Evolutionary conservation across 2,329 filamentous ascomycete species (phyloP), one percentile per base, ranked within the genome.

Genomic region (Cyclaneusma minus): DNA sequence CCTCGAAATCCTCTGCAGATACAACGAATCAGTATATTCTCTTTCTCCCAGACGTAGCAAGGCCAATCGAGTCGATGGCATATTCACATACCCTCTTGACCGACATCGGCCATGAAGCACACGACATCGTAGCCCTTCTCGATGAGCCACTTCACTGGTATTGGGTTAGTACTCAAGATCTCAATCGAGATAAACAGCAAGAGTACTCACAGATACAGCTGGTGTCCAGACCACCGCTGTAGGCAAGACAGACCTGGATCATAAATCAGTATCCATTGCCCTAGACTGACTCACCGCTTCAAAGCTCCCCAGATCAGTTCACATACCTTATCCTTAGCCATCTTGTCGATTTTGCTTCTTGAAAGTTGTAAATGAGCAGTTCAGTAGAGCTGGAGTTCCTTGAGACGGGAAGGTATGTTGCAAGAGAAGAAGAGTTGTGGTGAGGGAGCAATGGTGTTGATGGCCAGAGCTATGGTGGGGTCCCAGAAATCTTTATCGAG

Each of bases 41-140:
- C 14, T 7, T 23, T 27, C 33, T 12, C 31, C 25, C 10, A 27
- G 18, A 6, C 16, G 11, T 17, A 7, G 22, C 26, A 13, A 29
- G 22, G 25, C 6, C 17, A 19, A 21, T 13, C n/a, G 13, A 8
- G 9, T 24, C 13, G 22, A 24, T 10, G 25, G 5, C 15, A 23
- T 21, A 20, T 25, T 18, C n/a, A n/a, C 19, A 14, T 48, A 54
- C 58, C 58, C 44, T 75, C 68, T 55, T 82, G 76, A 31, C 78
- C 78, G 40, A 81, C 68, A 54, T 82, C 63, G 56, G 75, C 76
- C 49, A 78, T 59, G 48, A 58, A 63, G 48, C 52, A 56, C 13
- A 49, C 39, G 25, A 35, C 29, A 38, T 62, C 59, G 43, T 62
- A 63, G 19, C 56, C 59, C 41, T 62, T 49, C 40, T 64, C 58